These are phyloP conservation scores for Gnaphalium uliginosum DNA, from an alignment of 129 eudicot species.

Conservation along the genomic window DNA sequence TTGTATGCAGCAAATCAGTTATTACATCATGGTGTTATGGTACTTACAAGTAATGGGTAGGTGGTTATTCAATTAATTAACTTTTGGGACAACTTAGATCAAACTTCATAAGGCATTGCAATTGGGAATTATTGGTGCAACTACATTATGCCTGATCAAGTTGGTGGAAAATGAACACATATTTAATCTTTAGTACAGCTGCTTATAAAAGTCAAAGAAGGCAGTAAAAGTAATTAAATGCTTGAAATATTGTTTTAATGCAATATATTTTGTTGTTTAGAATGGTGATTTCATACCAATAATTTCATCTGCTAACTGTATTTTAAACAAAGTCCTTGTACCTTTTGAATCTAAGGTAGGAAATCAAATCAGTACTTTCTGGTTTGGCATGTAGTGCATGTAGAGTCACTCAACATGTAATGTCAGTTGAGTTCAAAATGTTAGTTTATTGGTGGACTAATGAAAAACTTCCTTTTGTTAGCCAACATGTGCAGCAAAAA, in stretches of 20 bases:
- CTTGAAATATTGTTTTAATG: slow-evolving; percentile 14
- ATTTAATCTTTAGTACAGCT: slow-evolving; percentile 11
- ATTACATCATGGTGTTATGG: not conserved
- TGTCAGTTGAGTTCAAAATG: not conserved
- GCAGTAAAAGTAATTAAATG: slow-evolving; percentile 14
- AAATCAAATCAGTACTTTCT: not conserved
- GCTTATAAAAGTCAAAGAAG: slow-evolving; percentile 8
- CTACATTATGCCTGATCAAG: slow-evolving; percentile 4
- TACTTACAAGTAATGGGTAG: not conserved
- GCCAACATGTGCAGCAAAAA: not conserved
- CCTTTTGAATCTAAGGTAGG: not conserved
- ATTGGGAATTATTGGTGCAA: slow-evolving; percentile 2
- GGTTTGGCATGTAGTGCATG: not conserved
- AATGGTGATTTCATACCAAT: slow-evolving; percentile 15
- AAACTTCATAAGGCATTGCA: not conserved
- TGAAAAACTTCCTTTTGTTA: not conserved
- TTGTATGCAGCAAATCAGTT: not conserved
- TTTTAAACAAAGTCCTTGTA: slow-evolving; percentile 3
- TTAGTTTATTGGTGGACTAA: not conserved
- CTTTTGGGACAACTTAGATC: not conserved
- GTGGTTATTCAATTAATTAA: not conserved
- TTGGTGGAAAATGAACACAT: slow-evolving; percentile 13
- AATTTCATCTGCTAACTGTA: not conserved
- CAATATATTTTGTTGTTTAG: not conserved
- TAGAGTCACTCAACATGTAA: not conserved